Evolutionary conservation across 2,329 filamentous ascomycete genomes (phyloP).

Genomic region (Aspergillus alliaceus): DNA sequence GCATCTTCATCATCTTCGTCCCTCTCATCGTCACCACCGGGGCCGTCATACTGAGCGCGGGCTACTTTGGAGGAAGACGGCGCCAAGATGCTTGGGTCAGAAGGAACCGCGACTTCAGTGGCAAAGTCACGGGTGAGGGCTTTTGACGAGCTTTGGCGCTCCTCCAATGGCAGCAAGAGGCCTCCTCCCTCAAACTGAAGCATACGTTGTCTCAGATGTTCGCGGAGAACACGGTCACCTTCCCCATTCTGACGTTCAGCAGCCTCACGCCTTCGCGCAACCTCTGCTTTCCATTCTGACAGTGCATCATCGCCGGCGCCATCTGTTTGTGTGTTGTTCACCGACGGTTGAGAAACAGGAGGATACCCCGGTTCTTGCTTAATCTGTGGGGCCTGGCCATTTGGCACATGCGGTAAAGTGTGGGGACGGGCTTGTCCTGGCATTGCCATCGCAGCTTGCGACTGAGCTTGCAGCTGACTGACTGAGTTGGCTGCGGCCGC

Average conservation of each 20-base stretch:
- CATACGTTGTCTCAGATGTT: conserved; percentile 43
- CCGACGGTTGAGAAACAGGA: conserved; percentile 37
- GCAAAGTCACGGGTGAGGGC: conserved; percentile 39
- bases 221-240: conserved; percentile 41
- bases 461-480: conserved; percentile 45
- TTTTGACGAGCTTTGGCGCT: conserved; percentile 35
- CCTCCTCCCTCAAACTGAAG: conserved; percentile 47
- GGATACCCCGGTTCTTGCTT: conserved; percentile 41
- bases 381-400: conserved; percentile 43
- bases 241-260: conserved; percentile 35
- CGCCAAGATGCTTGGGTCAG: conserved; percentile 2
- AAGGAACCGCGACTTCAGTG: background rate
- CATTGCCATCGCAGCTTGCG: conserved; percentile 34
- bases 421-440: conserved; percentile 36
- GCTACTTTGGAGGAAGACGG: conserved; percentile 17
- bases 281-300: conserved; percentile 54
- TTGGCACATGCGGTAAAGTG: conserved; percentile 33
- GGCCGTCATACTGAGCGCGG: conserved; percentile 58
- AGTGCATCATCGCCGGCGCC: conserved; percentile 64
- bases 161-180: conserved; percentile 43
- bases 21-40: conserved; percentile 52
- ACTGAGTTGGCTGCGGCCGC: conserved; percentile 44
- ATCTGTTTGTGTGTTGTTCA: conserved; percentile 68
- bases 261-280: conserved; percentile 43
- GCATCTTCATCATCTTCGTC: conserved; percentile 80